phyloP scores from a whole-genome alignment of 352 stramenopile species.

The Globisporangium splendens region DNA sequence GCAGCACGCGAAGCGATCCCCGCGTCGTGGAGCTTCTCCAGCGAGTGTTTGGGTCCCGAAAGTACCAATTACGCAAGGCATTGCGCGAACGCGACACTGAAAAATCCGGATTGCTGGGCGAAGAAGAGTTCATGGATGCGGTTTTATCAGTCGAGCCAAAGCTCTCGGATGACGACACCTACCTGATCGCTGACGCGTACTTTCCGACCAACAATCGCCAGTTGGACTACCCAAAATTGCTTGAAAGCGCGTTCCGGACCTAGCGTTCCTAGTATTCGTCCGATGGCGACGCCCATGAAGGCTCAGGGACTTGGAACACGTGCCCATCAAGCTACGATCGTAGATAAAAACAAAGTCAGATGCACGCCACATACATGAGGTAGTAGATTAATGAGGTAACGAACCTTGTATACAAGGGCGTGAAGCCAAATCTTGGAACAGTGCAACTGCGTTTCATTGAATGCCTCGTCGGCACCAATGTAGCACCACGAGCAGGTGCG shows the following conservation, averaged over 20 bases:
- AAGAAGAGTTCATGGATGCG: slow-evolving; percentile 81
- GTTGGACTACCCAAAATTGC: slow-evolving; percentile 66
- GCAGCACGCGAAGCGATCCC: slow-evolving; percentile 7
- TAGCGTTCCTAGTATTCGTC: slow-evolving; percentile 34
- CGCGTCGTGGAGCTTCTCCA: slow-evolving; percentile 45
- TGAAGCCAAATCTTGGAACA: slow-evolving; percentile 87
- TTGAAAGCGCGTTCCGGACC: slow-evolving; percentile 59
- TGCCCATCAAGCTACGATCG: slow-evolving; percentile 56
- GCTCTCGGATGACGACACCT: slow-evolving; percentile 72
- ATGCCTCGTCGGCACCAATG: slow-evolving; percentile 56
- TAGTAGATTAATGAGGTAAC: not conserved
- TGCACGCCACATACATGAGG: not conserved
- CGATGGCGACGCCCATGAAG: slow-evolving; percentile 50
- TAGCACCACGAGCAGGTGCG: slow-evolving; percentile 80
- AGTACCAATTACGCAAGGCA: slow-evolving; percentile 72
- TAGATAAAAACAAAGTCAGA: slow-evolving; percentile 13
- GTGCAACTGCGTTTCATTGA: slow-evolving; percentile 83
- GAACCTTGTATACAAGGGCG: slow-evolving; percentile 84
- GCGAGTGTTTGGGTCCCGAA: slow-evolving; percentile 48
- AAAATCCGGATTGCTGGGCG: slow-evolving; percentile 46
- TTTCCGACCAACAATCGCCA: slow-evolving; percentile 71
- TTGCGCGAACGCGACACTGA: slow-evolving; percentile 55
- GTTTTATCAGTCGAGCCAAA: slow-evolving; percentile 48
- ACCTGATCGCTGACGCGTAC: slow-evolving; percentile 62
- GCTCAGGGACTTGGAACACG: slow-evolving; percentile 54